phyloP scores from a whole-genome alignment of 768 basidiomycete species.

The Pleurotus cornucopiae region DNA sequence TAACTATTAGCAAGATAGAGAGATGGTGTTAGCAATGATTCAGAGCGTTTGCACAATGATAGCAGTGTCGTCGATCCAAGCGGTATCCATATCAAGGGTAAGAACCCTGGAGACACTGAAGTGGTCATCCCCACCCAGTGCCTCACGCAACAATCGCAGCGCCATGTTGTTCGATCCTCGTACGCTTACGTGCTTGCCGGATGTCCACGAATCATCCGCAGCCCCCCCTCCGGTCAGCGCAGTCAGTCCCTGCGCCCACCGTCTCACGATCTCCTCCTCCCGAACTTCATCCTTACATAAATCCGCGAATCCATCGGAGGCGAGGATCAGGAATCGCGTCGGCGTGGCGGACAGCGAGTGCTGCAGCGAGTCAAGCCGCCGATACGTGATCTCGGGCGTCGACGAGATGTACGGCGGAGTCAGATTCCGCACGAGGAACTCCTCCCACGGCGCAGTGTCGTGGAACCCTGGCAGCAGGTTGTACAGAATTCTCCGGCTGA shows the following conservation, averaged over 20 bases:
- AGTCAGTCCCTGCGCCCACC: constrained; percentile 48
- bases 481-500: constrained; percentile 62
- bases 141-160: constrained; percentile 49
- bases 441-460: constrained; percentile 62
- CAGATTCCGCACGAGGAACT: constrained; percentile 55
- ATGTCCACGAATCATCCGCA: constrained; percentile 5
- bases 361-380: constrained; percentile 31
- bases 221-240: constrained; percentile 10
- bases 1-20: constrained; percentile 3
- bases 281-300: constrained; percentile 44
- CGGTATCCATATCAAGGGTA: constrained; percentile 59
- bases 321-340: constrained; percentile 49
- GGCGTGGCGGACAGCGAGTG: constrained; percentile 19
- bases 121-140: constrained; percentile 53
- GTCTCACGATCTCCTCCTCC: constrained; percentile 42
- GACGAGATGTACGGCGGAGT: constrained; percentile 68
- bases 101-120: constrained; percentile 51
- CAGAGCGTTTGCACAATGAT: constrained; percentile 60
- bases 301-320: constrained; percentile 67
- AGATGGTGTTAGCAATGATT: constrained; percentile 12
- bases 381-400: constrained; percentile 60
- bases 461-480: constrained; percentile 61
- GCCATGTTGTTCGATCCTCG: constrained; percentile 43
- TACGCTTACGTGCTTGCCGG: constrained; percentile 7
- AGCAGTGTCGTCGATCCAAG: constrained; percentile 68